These are phyloP conservation scores for Pleurotus giganteus DNA, from an alignment of 768 basidiomycete species.

Conservation along the genomic window DNA sequence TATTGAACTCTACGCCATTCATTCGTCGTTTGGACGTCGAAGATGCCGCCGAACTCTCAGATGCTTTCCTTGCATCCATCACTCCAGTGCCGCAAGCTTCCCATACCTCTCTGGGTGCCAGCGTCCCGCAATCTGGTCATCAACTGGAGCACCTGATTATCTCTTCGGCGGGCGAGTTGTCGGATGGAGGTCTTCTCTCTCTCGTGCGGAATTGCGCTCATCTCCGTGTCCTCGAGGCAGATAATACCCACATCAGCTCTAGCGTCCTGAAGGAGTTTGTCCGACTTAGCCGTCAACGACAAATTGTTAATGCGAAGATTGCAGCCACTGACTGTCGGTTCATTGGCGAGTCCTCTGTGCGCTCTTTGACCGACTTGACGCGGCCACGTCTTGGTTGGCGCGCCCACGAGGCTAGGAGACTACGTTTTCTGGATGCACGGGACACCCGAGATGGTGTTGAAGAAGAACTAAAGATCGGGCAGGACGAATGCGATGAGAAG, in stretches of 20 bases:
- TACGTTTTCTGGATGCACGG: constrained; percentile 67
- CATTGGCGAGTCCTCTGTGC: constrained; percentile 58
- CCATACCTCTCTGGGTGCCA: not conserved
- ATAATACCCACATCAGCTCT: constrained; percentile 72
- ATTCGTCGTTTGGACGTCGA: constrained; percentile 85
- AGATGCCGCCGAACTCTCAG: constrained; percentile 72
- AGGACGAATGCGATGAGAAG: constrained; percentile 77
- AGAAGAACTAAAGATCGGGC: constrained; percentile 64
- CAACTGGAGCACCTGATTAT: constrained; percentile 70
- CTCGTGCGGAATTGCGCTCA: constrained; percentile 64
- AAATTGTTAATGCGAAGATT: constrained; percentile 48
- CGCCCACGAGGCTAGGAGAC: constrained; percentile 65
- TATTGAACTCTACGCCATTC: constrained; percentile 66
- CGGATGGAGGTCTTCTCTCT: constrained; percentile 57
- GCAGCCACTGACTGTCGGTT: constrained; percentile 77
- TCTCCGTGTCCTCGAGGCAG: constrained; percentile 70
- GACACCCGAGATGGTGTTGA: constrained; percentile 65
- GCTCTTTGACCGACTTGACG: constrained; percentile 55
- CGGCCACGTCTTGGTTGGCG: constrained; percentile 76
- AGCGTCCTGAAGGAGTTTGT: constrained; percentile 68
- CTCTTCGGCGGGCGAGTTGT: constrained; percentile 63
- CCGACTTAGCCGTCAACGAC: constrained; percentile 45
- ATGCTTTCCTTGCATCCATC: constrained; percentile 63
- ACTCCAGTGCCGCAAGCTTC: constrained; percentile 40
- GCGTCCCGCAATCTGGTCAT: constrained; percentile 52